Percentiles rank a stretch among this genome's conserved stretches.
Evolutionary conservation across 805 yeast genomes (phyloP).

Genomic region (Kazachstania africana): DNA sequence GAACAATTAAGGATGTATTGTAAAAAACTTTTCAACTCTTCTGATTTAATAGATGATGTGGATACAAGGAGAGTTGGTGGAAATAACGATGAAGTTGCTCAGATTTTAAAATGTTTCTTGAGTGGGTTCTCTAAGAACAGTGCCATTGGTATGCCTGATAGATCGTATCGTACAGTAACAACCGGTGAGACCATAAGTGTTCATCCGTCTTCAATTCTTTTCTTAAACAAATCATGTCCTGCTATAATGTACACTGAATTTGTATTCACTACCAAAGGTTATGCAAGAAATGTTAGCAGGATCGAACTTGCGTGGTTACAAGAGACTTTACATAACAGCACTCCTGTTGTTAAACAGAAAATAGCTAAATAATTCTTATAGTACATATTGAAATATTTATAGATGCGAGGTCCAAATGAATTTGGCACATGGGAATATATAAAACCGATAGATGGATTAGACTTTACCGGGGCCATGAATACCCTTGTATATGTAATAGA

Average conservation of each 20-base stretch:
- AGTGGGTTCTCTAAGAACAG: conserved; percentile 79
- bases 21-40: conserved; percentile 7
- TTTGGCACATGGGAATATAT: no score
- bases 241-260: conserved; percentile 92
- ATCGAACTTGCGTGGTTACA: conserved; percentile 79
- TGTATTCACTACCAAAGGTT: conserved; percentile 86
- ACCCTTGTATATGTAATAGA: conserved; percentile 57
- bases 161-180: conserved; percentile 77
- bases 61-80: conserved; percentile 12
- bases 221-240: conserved; percentile 61
- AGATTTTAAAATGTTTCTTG: conserved; percentile 66
- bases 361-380: no score
- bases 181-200: conserved; percentile 78
- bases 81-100: conserved; percentile 26
- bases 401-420: no score
- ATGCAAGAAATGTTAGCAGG: conserved; percentile 79
- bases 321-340: conserved; percentile 39
- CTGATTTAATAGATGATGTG: conserved; percentile 1
- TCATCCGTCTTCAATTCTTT: conserved; percentile 82
- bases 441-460: no score
- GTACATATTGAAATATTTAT: no score
- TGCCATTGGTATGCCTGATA: conserved; percentile 90
- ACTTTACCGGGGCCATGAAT: conserved; percentile 53
- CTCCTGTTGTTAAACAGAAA: conserved; percentile 11
- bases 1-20: conserved; percentile 42